These are phyloP conservation scores for Cylindrodendrum hubeiense DNA, from an alignment of 2,329 filamentous ascomycete species.

Conservation along the genomic window DNA sequence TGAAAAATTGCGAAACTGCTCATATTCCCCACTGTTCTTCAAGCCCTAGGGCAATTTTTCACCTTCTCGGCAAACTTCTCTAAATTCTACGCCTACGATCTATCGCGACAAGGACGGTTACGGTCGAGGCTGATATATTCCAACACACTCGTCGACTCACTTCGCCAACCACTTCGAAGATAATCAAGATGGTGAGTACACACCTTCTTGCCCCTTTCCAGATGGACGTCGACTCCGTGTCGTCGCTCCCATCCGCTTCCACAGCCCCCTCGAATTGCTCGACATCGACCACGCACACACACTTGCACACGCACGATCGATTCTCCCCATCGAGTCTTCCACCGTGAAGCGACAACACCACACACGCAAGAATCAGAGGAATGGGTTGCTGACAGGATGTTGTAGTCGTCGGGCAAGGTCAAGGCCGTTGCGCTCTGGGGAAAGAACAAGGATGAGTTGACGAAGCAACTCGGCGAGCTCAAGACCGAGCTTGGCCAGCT, in stretches of 20 bases:
- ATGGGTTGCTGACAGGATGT: slow-evolving; percentile 47
- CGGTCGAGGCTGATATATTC: slow-evolving; percentile 51
- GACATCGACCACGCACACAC: slow-evolving; percentile 32
- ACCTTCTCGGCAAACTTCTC: slow-evolving; percentile 52
- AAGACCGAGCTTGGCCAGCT: slow-evolving; percentile 97
- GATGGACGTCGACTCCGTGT: slow-evolving; percentile 29
- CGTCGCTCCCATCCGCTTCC: slow-evolving; percentile 31
- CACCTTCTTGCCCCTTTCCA: slow-evolving; percentile 33
- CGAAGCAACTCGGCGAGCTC: slow-evolving; percentile 93
- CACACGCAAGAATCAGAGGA: slow-evolving; percentile 30
- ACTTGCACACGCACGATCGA: slow-evolving; percentile 34
- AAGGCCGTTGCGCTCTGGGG: slow-evolving; percentile 97
- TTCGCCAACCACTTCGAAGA: slow-evolving; percentile 57
- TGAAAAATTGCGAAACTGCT: slow-evolving; percentile 46
- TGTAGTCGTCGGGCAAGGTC: slow-evolving; percentile 74
- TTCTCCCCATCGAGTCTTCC: slow-evolving; percentile 29
- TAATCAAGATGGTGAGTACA: slow-evolving; percentile 63
- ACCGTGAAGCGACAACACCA: slow-evolving; percentile 25
- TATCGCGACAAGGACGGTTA: slow-evolving; percentile 52
- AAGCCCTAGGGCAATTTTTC: slow-evolving; percentile 56
- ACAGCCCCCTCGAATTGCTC: slow-evolving; percentile 31
- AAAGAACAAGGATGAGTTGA: slow-evolving; percentile 99
- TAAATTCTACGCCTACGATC: slow-evolving; percentile 50
- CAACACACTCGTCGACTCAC: slow-evolving; percentile 55
- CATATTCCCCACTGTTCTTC: slow-evolving; percentile 41